Conservation (phyloP, 2,329 filamentous ascomycete species). For the Neopestalotiopsis rosae region DNA sequence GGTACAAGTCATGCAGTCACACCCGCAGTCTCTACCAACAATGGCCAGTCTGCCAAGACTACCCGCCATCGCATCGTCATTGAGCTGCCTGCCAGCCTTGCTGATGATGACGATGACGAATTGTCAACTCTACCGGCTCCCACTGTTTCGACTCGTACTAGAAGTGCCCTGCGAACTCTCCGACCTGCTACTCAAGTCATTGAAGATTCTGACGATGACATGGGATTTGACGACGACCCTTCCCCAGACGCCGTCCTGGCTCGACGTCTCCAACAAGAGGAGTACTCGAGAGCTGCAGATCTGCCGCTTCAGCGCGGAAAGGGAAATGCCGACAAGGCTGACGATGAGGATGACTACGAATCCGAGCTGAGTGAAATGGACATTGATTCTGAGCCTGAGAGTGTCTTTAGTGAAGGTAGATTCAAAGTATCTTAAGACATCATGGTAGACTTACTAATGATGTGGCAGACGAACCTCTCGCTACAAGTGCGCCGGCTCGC, state of each 20-base stretch:
- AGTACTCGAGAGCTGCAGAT: slow-evolving; percentile 24
- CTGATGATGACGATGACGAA: slow-evolving; percentile 50
- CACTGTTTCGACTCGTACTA: slow-evolving; percentile 19
- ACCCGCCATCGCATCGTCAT: slow-evolving; percentile 33
- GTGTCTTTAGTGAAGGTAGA: not conserved
- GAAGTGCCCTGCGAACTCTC: slow-evolving; percentile 29
- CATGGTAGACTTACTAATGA: not conserved
- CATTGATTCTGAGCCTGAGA: not conserved
- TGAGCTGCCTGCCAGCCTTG: slow-evolving; percentile 39
- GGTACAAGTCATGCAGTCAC: slow-evolving; percentile 48
- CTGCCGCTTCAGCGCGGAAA: slow-evolving; percentile 8
- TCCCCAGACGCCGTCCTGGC: slow-evolving; percentile 24
- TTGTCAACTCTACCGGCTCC: slow-evolving; percentile 18
- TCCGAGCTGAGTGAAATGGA: slow-evolving; percentile 8
- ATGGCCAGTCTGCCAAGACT: slow-evolving; percentile 24
- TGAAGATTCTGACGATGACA: slow-evolving; percentile 32
- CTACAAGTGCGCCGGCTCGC: slow-evolving; percentile 20
- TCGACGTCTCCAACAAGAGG: slow-evolving; percentile 32
- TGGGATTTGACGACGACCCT: slow-evolving; percentile 14
- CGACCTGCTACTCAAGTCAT: slow-evolving; percentile 21
- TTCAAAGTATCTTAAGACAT: no score
- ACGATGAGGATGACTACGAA: slow-evolving; percentile 18
- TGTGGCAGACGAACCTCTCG: slow-evolving; percentile 21
- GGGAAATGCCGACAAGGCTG: slow-evolving; percentile 23
- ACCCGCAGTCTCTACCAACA: slow-evolving; percentile 36